Conservation (phyloP, 2,329 filamentous ascomycete genomes). For the Sporothrix inflata region DNA sequence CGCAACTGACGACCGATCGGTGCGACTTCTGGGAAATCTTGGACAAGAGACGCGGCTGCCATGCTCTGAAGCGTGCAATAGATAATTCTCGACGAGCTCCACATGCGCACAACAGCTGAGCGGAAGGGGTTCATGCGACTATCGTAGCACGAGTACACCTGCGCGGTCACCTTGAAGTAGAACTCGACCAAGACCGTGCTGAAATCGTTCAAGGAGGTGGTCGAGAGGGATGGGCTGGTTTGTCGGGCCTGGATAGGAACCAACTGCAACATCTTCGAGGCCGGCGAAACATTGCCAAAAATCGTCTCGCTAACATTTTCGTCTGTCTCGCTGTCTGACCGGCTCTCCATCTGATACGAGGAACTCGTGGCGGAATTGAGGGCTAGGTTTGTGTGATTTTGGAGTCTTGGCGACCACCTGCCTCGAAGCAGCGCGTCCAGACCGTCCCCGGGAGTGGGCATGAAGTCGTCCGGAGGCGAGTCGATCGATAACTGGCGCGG, state of each 20-base stretch:
- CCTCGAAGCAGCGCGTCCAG: conserved; percentile 7
- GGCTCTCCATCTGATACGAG: neutral
- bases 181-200: conserved; percentile 59
- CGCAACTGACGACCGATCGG: conserved; percentile 55
- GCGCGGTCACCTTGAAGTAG: conserved; percentile 61
- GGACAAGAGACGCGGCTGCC: conserved; percentile 59
- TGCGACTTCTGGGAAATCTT: conserved; percentile 57
- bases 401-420: conserved; percentile 1
- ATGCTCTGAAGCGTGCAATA: conserved; percentile 62
- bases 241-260: neutral
- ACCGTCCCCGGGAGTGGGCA: neutral
- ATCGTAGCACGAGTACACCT: conserved; percentile 59
- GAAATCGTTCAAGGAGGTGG: conserved; percentile 49
- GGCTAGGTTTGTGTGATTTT: neutral
- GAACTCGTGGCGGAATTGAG: neutral
- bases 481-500: neutral
- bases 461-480: neutral
- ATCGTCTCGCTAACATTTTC: neutral
- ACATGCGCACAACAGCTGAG: conserved; percentile 48
- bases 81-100: conserved; percentile 52
- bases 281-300: neutral
- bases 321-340: neutral
- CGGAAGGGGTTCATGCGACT: conserved; percentile 60
- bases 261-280: neutral
- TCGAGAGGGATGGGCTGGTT: conserved; percentile 34